Evolutionary conservation across 1,284 basidiomycete species (phyloP).

Genomic region (Sparassis latifolia): DNA sequence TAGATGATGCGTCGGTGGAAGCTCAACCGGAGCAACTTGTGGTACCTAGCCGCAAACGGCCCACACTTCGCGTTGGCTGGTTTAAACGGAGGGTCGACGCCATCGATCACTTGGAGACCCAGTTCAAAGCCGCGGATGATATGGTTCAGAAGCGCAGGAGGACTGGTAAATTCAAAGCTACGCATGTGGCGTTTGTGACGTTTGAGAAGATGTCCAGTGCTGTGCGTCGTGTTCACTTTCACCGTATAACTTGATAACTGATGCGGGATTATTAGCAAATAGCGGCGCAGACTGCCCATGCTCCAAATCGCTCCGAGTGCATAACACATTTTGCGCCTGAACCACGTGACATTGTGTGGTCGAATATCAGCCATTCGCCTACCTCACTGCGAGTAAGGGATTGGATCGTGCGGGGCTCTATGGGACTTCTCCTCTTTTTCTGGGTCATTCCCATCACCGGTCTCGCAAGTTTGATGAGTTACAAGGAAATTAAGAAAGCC

Average conservation of each 20-base stretch:
- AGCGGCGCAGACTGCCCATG: constrained; percentile 82
- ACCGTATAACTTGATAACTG: not conserved
- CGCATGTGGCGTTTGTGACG: constrained; percentile 90
- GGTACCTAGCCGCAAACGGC: constrained; percentile 66
- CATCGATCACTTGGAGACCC: constrained; percentile 75
- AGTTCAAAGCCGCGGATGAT: constrained; percentile 77
- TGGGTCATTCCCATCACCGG: constrained; percentile 86
- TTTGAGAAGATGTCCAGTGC: constrained; percentile 93
- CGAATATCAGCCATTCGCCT: constrained; percentile 70
- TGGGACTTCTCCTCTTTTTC: constrained; percentile 70
- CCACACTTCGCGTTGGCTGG: constrained; percentile 63
- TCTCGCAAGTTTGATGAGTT: constrained; percentile 82
- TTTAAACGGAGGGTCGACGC: constrained; percentile 75
- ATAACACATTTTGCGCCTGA: constrained; percentile 82
- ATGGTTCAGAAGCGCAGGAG: constrained; percentile 63
- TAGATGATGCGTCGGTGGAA: constrained; percentile 41
- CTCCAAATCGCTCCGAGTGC: constrained; percentile 59
- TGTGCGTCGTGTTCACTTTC: constrained; percentile 39
- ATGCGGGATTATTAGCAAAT: constrained; percentile 58
- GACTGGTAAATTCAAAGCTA: constrained; percentile 69
- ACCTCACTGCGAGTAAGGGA: constrained; percentile 57
- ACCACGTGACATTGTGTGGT: constrained; percentile 94
- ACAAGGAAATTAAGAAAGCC: constrained; percentile 86
- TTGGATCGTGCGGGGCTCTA: constrained; percentile 60
- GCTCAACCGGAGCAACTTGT: constrained; percentile 50